Conservation (phyloP, 257 asterid species). For the Solanum bukasovii region DNA sequence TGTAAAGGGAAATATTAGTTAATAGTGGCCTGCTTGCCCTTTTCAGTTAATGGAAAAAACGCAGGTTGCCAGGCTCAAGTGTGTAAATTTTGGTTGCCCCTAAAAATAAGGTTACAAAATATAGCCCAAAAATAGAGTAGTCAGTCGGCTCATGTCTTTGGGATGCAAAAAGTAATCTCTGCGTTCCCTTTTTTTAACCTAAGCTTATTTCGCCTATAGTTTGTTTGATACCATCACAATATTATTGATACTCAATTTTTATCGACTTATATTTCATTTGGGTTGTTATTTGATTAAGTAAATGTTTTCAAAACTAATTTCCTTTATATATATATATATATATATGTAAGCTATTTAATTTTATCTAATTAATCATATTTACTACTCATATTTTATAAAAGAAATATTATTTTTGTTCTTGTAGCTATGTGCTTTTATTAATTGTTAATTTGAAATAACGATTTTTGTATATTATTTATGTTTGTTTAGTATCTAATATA, state of each 20-base stretch:
- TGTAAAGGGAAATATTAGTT: neutral
- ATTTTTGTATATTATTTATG: neutral
- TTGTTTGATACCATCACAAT: neutral
- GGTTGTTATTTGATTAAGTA: neutral
- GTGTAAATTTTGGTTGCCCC: neutral
- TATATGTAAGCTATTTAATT: too few species aligned
- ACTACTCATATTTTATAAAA: too few species aligned
- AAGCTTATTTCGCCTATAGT: neutral
- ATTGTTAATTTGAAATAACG: neutral
- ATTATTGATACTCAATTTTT: neutral
- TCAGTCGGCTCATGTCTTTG: neutral
- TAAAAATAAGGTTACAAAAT: too few species aligned
- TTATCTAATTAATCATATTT: neutral
- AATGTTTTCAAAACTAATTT: neutral
- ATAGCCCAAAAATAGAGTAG: neutral
- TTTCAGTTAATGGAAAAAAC: neutral
- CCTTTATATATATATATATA: too few species aligned
- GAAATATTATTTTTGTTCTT: too few species aligned
- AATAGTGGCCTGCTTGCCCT: neutral
- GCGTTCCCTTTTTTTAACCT: neutral
- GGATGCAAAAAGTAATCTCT: neutral
- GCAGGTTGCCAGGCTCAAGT: neutral
- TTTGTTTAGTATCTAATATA: neutral
- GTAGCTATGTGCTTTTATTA: neutral
- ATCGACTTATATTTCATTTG: neutral